Base-by-base conservation (phyloP, 2,329 filamentous ascomycete species). In the Penicillium sp. region DNA sequence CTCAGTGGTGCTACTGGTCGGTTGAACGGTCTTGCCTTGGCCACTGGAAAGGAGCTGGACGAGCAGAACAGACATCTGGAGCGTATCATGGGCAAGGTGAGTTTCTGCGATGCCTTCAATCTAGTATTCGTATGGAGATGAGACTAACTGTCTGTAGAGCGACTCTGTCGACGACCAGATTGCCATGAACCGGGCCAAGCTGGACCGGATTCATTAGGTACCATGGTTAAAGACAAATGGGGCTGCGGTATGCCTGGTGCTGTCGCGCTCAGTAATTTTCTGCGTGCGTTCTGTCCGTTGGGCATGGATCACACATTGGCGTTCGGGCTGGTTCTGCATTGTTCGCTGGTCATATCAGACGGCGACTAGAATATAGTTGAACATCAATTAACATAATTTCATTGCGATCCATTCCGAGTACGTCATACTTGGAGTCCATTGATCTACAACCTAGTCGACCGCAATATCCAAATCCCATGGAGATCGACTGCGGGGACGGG, bases 91-190 rank as follows among this genome's bases (percentile, higher is more conserved):
- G 79, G 79, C 63, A 95, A 95, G 88, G 89, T 89, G 76, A 69
- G 79, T 66, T 58, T 43, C 22, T n/a, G 26, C 7, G 34, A n/a
- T 13, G 20, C 6, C 16, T 35, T 11, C 13, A 29, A 18, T 53
- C 5, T 26, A 11, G 16, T 31, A 20, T 11, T 26, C 3, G 20
- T 11, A 11, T 38, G 24, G 5, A 39, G 11, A 34, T 13, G 34
- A 51, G 52, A 50, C 69, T 73, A 63, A 74, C 54, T 58, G 44
- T 29, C 60, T 46, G 26, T 72, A 90, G 90, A 93, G 87, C 76
- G 91, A 96, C 72, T 83, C 81, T 65, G 89, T 96, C 64, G 89
- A 92, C 73, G 89, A 93, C 63, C 84, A 89, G 69, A 89, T 93
- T 66, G 85, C 85, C 56, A 85, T 90, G 82, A 92, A 92, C 78